These are phyloP conservation scores for Novymonas esmeraldas DNA, from an alignment of 208 protist genomes.

Conservation along the genomic window DNA sequence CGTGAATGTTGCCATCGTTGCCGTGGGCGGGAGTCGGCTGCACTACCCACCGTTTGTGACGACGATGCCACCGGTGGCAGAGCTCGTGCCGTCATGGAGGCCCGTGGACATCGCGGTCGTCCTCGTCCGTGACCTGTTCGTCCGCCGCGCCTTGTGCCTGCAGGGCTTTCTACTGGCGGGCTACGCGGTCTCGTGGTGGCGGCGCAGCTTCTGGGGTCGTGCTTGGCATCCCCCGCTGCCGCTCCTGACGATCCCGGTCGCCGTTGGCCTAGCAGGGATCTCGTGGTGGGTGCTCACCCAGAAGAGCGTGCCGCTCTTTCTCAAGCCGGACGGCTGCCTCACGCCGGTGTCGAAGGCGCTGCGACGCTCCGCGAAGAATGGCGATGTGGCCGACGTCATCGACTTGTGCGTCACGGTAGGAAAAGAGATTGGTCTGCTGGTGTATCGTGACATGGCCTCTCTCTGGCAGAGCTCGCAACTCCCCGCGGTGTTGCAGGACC, in stretches of 20 bases:
- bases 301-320: constrained; percentile 33
- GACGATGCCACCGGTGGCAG: constrained; percentile 45
- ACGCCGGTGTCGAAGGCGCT: constrained; percentile 27
- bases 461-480: constrained; percentile 24
- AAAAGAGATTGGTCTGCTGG: constrained; percentile 31
- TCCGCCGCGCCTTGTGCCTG: constrained; percentile 35
- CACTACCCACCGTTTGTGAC: constrained; percentile 70
- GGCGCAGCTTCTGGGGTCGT: constrained; percentile 46
- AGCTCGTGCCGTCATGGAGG: constrained; percentile 21
- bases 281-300: constrained; percentile 45
- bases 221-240: constrained; percentile 73
- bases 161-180: constrained; percentile 65
- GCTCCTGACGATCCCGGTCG: constrained; percentile 60
- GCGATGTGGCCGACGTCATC: constrained; percentile 23
- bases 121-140: constrained; percentile 23
- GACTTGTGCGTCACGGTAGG: constrained; percentile 33
- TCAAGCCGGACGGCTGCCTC: constrained; percentile 15
- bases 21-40: constrained; percentile 47
- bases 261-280: constrained; percentile 48
- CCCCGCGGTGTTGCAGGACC: constrained; percentile 16
- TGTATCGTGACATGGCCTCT: constrained; percentile 13
- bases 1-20: constrained; percentile 48
- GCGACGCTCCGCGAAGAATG: constrained; percentile 25
- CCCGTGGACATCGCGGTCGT: constrained; percentile 10
- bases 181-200: constrained; percentile 55